Evolutionary conservation across 495 filamentous ascomycete species (phyloP), one percentile per base, ranked within the genome.

Genomic region (Podospora comata): DNA sequence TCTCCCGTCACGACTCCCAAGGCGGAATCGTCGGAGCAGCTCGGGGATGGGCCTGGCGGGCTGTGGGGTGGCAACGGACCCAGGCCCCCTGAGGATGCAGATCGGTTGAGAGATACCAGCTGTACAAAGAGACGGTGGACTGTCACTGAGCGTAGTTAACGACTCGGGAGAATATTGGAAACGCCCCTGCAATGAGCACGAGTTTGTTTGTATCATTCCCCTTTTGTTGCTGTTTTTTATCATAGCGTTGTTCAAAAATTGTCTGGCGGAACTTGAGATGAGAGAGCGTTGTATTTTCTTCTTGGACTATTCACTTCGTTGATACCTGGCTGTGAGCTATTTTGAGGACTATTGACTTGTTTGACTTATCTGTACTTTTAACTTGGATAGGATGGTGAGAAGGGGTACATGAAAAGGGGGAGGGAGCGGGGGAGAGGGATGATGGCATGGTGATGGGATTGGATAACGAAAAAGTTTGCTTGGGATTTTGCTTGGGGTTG

Each of bases 61-160:
- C 74, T 83, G 0, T 82, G 81, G 81, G 78, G 78, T 32, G 32
- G 67, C 15, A 48, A 11, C 16, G 62, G 66, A 0, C 76, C 77
- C 0, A 70, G 70, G 54, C 78, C 76, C 19, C 75, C 77, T 0
- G 78, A 76, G 55, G 77, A 81, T 16, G 79, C 75, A 0, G 80
- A 82, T 26, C 63, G 67, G 18, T 60, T 73, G 16, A 72, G 79
- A 11, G 81, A 83, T 63, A 62, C 79, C 11, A 80, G 67, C 32
- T 71, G 72, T 1, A 72, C 72, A 3, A 84, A 84, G 68, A 71
- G 82, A 63, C 75, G 81, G 59, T 84, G 82, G 82, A 81, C 81
- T 0, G 79, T 82, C 11, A 82, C 76, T 6, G 80, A 83, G 57
- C 74, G 76, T 16, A 65, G 39, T 48, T 48, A 2, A 48, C 39